Evolutionary conservation across 2,329 filamentous ascomycete genomes (phyloP), one percentile per base, ranked within the genome.

Genomic region (Graphium sp.): DNA sequence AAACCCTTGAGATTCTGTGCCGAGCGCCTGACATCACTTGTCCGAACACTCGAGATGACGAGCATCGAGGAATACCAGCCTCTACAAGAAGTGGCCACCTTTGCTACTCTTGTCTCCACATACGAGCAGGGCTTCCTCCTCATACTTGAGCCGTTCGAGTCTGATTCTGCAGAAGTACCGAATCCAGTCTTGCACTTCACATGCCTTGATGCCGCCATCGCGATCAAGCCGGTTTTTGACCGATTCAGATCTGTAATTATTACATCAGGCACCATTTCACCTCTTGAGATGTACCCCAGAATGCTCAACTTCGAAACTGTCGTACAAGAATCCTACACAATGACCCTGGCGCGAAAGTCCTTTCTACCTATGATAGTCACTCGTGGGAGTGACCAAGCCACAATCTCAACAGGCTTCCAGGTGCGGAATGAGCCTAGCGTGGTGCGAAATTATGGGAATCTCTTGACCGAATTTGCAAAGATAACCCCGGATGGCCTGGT

Each of bases 321-420:
- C 1, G 78, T 95, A 4, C 85, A 95, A 47, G 85, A 98, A 50
- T 98, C 91, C 0, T 98, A 98, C 55, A 74, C 73, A 37, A 98
- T 98, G 84, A 95, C 89, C 1, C 66, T 98, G 5, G 87, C 87
- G 2, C 70, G 91, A 24, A 70, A 79, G 32, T 93, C 89, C n/a
- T 98, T 98, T 56, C 57, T 98, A 36, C 89, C 89, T 2, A 91
- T 98, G 82, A 89, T 98, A 37, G 84, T 98, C 19, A 95, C 89
- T 1, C 70, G 87, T 33, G 89, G 89, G 28, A 91, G 81, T 39
- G 89, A 98, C 48, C 89, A 98, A 51, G 81, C 83, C 14, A 73
- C 84, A 14, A 79, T 98, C 8, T 92, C 85, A 1, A 94, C 85
- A 1, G 78, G 83, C 36, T 98, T 98, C 48, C 80, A 93, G 43